phyloP scores from a whole-genome alignment of 306 rosid genomes.

The Rosa rugosa region DNA sequence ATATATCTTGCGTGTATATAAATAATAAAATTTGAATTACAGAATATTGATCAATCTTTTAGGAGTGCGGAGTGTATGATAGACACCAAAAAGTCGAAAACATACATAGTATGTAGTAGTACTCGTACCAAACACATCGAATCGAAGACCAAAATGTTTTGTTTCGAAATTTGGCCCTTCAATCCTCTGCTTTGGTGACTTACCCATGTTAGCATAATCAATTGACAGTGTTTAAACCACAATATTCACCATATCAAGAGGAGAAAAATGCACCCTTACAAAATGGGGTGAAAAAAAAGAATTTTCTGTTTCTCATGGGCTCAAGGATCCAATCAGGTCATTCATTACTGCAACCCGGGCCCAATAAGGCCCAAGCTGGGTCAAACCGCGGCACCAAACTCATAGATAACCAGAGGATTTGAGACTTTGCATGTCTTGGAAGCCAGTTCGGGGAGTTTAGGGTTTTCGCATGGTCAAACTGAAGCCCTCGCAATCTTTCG shows the following conservation, averaged over 20 bases:
- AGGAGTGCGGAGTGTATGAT: too few species aligned
- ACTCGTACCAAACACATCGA: background rate
- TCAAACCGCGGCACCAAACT: background rate
- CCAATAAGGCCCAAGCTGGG: slow-evolving; percentile 3
- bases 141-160: background rate
- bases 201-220: background rate
- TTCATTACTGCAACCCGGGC: background rate
- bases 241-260: too few species aligned
- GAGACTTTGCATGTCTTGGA: slow-evolving; percentile 1
- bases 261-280: too few species aligned
- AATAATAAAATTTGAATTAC: too few species aligned
- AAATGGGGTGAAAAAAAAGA: too few species aligned
- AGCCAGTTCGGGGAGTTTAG: slow-evolving; percentile 15
- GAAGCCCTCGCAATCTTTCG: background rate
- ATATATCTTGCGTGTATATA: too few species aligned
- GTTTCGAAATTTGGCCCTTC: background rate
- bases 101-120: too few species aligned
- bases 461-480: slow-evolving; percentile 29
- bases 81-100: too few species aligned
- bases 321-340: background rate
- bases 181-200: background rate
- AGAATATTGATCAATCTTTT: too few species aligned
- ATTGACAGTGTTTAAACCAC: too few species aligned
- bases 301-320: background rate
- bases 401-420: background rate